Evolutionary conservation across 257 asterid genomes (phyloP).

Genomic region (Sherardia arvensis): DNA sequence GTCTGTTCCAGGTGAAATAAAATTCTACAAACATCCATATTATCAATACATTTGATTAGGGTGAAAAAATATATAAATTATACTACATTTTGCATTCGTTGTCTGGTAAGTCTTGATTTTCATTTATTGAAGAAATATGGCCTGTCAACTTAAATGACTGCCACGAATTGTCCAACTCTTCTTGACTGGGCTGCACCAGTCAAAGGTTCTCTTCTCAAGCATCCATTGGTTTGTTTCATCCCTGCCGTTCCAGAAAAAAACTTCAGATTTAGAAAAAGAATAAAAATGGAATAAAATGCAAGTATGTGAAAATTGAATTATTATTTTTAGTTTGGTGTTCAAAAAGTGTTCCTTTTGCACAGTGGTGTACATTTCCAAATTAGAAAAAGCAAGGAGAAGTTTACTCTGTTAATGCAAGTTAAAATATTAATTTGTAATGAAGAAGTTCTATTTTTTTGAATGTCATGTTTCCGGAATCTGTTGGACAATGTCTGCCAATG

Average conservation of each 20-base stretch:
- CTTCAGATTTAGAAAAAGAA: neutral
- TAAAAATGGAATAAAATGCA: neutral
- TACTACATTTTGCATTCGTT: neutral
- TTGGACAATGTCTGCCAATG: neutral
- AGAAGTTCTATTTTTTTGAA: no score
- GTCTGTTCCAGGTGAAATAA: slow-evolving; percentile 68
- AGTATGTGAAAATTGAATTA: neutral
- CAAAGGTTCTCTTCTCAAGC: neutral
- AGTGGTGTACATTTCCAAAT: neutral
- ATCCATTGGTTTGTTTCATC: neutral
- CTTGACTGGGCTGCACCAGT: neutral
- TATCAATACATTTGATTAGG: neutral
- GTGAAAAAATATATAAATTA: neutral
- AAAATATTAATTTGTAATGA: neutral
- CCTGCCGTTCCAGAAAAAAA: neutral
- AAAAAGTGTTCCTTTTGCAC: neutral
- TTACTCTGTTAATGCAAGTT: neutral
- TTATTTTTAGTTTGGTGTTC: neutral
- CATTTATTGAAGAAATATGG: neutral
- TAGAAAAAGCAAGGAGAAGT: neutral
- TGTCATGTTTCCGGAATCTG: neutral
- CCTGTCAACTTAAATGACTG: neutral
- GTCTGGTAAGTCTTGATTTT: neutral
- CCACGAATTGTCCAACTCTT: neutral
- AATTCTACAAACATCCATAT: slow-evolving; percentile 4